A percentile compares a stretch with the other conserved stretches of the same genome.
Conservation (phyloP, 2,329 filamentous ascomycete genomes). For the Nannizziopsis arthrosporioides region DNA sequence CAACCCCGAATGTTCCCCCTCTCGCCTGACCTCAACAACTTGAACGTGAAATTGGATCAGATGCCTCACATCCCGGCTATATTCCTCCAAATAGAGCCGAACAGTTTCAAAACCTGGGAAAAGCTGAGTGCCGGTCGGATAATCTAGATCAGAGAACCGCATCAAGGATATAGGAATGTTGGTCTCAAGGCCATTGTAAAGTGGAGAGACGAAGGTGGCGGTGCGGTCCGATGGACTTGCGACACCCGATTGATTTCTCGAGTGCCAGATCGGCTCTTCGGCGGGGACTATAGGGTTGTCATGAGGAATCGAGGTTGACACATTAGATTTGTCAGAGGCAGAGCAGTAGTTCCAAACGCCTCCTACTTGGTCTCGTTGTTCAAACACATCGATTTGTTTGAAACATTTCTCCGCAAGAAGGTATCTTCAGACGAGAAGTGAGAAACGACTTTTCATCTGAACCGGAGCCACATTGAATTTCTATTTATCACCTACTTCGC, state of each 20-base stretch:
- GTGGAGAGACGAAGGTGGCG: slow-evolving; percentile 63
- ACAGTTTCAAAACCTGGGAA: slow-evolving; percentile 65
- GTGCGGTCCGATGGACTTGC: slow-evolving; percentile 19
- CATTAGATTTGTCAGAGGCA: slow-evolving; percentile 35
- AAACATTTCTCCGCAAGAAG: slow-evolving; percentile 61
- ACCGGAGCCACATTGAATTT: background rate
- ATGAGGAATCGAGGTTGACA: slow-evolving; percentile 49
- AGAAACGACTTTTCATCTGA: background rate
- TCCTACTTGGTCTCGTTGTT: slow-evolving; percentile 64
- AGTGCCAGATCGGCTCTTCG: slow-evolving; percentile 50
- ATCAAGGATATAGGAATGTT: slow-evolving; percentile 78
- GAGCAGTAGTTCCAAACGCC: slow-evolving; percentile 77
- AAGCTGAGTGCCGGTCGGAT: slow-evolving; percentile 52
- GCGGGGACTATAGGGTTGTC: slow-evolving; percentile 49
- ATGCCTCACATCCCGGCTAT: slow-evolving; percentile 55
- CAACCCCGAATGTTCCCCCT: slow-evolving; percentile 25
- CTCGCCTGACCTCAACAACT: slow-evolving; percentile 48
- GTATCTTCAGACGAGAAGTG: slow-evolving; percentile 39
- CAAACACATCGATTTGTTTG: slow-evolving; percentile 61
- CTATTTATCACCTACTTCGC: slow-evolving; percentile 45
- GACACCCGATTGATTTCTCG: slow-evolving; percentile 17
- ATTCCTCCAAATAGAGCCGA: slow-evolving; percentile 59
- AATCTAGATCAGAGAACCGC: slow-evolving; percentile 61
- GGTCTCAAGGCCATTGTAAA: slow-evolving; percentile 72
- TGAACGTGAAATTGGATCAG: slow-evolving; percentile 60